phyloP scores from a whole-genome alignment of 1,139 yeast genomes.

The Komagataea norvegica region DNA sequence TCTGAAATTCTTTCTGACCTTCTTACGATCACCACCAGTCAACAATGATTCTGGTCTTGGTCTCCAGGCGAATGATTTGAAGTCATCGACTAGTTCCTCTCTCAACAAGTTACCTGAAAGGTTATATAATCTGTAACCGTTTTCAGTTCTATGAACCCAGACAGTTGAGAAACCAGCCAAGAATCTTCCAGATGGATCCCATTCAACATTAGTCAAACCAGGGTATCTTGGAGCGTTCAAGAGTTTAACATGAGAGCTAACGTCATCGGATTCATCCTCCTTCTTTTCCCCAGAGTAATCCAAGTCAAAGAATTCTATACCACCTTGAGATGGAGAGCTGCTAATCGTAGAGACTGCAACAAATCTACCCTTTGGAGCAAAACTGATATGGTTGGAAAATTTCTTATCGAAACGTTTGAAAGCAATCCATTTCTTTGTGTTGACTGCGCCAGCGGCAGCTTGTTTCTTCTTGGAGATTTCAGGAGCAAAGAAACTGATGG shows the following conservation, averaged over 20 bases:
- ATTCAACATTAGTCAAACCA: constrained; percentile 79
- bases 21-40: constrained; percentile 75
- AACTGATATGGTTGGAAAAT: constrained; percentile 67
- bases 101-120: constrained; percentile 72
- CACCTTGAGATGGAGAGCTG: constrained; percentile 50
- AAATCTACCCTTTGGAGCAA: constrained; percentile 95
- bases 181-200: constrained; percentile 97
- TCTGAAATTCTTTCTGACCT: constrained; percentile 83
- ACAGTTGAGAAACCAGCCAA: constrained; percentile 83
- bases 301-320: constrained; percentile 81
- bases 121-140: constrained; percentile 86
- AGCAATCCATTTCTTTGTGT: constrained; percentile 59
- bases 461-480: constrained; percentile 45
- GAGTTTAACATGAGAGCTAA: constrained; percentile 25
- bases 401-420: constrained; percentile 57
- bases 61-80: constrained; percentile 93
- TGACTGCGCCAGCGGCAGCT: constrained; percentile 25
- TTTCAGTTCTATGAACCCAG: constrained; percentile 82
- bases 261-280: constrained; percentile 23
- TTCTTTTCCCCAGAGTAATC: constrained; percentile 70
- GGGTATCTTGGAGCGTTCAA: constrained; percentile 38
- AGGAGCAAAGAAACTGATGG: constrained; percentile 76
- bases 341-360: constrained; percentile 70
- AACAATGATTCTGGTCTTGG: constrained; percentile 87
- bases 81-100: constrained; percentile 75